phyloP scores from a whole-genome alignment of 257 asterid genomes.

The Solanum etuberosum region DNA sequence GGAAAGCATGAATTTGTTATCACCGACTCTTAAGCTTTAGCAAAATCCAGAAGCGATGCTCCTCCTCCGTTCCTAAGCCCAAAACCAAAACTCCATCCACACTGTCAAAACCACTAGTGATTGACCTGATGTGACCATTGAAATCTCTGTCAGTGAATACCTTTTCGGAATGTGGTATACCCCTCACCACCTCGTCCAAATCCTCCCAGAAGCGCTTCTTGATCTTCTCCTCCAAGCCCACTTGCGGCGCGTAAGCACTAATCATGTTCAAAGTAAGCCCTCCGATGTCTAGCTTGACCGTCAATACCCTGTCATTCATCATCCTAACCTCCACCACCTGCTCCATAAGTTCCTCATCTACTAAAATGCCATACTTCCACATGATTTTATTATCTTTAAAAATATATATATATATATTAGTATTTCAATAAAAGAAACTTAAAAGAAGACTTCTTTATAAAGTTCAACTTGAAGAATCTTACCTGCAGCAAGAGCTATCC shows the following conservation, averaged over 20 bases:
- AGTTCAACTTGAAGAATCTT: constrained; percentile 13
- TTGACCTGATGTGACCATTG: neutral
- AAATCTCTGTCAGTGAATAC: neutral
- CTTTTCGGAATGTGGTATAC: neutral
- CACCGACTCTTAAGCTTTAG: neutral
- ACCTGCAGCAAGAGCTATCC: constrained; percentile 60
- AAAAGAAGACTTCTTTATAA: neutral
- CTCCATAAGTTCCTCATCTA: neutral
- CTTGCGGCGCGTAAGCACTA: neutral
- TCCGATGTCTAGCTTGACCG: neutral
- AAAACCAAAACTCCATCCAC: neutral
- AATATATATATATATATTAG: neutral
- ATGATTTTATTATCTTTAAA: neutral
- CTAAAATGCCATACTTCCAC: neutral
- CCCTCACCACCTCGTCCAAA: neutral
- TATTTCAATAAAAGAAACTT: neutral
- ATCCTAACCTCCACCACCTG: neutral
- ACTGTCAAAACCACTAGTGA: neutral
- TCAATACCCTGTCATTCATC: neutral
- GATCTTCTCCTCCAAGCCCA: neutral
- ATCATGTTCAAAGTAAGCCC: neutral
- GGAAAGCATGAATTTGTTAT: neutral
- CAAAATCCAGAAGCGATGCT: neutral
- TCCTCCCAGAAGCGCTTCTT: neutral
- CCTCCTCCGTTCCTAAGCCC: neutral